Evolutionary conservation across 441 rosid genomes (phyloP).

Genomic region (Erodium trifolium): DNA sequence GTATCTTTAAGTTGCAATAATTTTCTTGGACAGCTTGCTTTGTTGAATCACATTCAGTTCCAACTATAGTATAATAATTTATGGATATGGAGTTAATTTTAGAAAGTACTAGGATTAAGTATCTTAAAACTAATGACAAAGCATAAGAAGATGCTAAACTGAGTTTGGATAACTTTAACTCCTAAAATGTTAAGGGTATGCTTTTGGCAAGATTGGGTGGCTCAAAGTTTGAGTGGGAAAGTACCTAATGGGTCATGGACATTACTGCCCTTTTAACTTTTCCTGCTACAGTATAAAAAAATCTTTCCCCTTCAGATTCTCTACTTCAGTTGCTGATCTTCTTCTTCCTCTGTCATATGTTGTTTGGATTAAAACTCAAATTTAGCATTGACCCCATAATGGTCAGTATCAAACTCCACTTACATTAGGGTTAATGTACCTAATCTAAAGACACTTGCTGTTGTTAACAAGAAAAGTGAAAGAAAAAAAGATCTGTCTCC

Average conservation of each 20-base stretch:
- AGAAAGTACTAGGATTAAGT: no score
- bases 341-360: no score
- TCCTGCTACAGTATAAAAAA: not conserved
- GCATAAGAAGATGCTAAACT: not conserved
- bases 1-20: not conserved
- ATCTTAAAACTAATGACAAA: no score
- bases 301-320: not conserved
- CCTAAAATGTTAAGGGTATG: not conserved
- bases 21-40: conserved; percentile 1
- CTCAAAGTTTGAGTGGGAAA: conserved; percentile 1
- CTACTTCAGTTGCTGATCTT: not conserved
- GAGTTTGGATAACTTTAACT: not conserved
- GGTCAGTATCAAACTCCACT: not conserved
- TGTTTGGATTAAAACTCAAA: no score
- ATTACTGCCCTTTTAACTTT: conserved; percentile 3
- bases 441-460: not conserved
- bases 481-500: not conserved
- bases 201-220: not conserved
- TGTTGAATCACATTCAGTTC: not conserved
- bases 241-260: conserved; percentile 3
- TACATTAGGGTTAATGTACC: not conserved
- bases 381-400: not conserved
- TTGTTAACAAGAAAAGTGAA: not conserved
- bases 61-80: not conserved
- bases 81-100: no score